These are phyloP conservation scores for Lepidium sativum DNA, from an alignment of 345 rosid species.

Conservation along the genomic window DNA sequence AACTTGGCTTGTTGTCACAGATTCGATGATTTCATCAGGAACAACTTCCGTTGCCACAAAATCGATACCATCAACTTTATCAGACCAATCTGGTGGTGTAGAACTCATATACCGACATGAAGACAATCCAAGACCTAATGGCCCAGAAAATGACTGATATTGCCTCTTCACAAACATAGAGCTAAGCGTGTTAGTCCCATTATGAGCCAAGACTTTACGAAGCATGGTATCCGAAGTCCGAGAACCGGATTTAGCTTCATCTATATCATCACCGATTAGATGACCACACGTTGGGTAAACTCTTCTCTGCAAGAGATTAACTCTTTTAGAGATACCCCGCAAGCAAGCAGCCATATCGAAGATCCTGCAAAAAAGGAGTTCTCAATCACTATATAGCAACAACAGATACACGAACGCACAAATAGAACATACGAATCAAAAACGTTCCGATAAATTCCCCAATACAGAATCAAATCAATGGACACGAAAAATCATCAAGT, in stretches of 20 bases:
- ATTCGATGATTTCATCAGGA: conserved; percentile 24
- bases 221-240: neutral
- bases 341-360: conserved; percentile 28
- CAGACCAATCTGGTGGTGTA: conserved; percentile 30
- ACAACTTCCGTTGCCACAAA: conserved; percentile 33
- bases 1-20: conserved; percentile 34
- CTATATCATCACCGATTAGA: conserved; percentile 11
- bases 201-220: neutral
- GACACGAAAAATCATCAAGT: neutral
- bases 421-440: neutral
- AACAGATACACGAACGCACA: neutral
- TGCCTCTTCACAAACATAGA: conserved; percentile 17
- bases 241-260: neutral
- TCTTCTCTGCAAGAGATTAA: conserved; percentile 25
- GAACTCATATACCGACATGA: conserved; percentile 32
- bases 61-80: conserved; percentile 31
- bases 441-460: neutral
- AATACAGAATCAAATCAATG: neutral
- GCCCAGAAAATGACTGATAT: neutral
- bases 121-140: conserved; percentile 22
- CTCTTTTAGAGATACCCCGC: conserved; percentile 26
- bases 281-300: conserved; percentile 29
- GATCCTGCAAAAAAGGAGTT: neutral
- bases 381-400: neutral
- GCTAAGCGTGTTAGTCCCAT: conserved; percentile 5